These are phyloP conservation scores for Penicillium bovifimosum DNA, from an alignment of 495 filamentous ascomycete species.

Conservation along the genomic window DNA sequence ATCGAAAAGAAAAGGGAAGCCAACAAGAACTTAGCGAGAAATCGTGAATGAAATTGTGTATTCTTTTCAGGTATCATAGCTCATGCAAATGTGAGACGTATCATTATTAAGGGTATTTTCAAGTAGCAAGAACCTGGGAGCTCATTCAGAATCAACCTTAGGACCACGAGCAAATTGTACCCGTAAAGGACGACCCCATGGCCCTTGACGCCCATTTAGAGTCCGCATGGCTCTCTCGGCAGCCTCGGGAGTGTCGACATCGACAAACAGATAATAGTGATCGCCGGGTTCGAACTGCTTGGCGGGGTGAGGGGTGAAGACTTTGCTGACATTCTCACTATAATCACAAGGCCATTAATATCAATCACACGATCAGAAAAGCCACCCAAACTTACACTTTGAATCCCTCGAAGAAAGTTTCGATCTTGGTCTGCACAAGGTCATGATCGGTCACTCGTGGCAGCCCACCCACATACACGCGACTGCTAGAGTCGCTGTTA, in stretches of 20 bases:
- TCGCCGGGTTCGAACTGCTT: slow-evolving; percentile 48
- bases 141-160: neutral
- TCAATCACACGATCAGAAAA: neutral
- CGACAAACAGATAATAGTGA: slow-evolving; percentile 65
- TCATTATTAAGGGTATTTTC: slow-evolving; percentile 23
- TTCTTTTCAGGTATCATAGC: slow-evolving; percentile 3
- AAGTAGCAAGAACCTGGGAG: neutral
- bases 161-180: slow-evolving; percentile 38
- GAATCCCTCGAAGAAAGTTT: slow-evolving; percentile 54
- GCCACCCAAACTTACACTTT: slow-evolving; percentile 36
- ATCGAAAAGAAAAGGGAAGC: neutral
- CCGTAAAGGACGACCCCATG: slow-evolving; percentile 44
- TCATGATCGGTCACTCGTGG: slow-evolving; percentile 53
- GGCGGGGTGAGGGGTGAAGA: slow-evolving; percentile 53
- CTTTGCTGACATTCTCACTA: slow-evolving; percentile 56
- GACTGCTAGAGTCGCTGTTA: slow-evolving; percentile 42
- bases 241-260: slow-evolving; percentile 52
- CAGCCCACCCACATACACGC: slow-evolving; percentile 61
- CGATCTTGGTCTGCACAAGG: slow-evolving; percentile 47
- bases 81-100: slow-evolving; percentile 4
- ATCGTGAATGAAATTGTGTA: neutral
- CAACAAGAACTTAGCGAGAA: neutral
- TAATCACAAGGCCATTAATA: slow-evolving; percentile 5
- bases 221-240: slow-evolving; percentile 45
- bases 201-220: slow-evolving; percentile 35